These are phyloP conservation scores for Boletus subcaerulescens DNA, from an alignment of 768 basidiomycete species.

Conservation along the genomic window DNA sequence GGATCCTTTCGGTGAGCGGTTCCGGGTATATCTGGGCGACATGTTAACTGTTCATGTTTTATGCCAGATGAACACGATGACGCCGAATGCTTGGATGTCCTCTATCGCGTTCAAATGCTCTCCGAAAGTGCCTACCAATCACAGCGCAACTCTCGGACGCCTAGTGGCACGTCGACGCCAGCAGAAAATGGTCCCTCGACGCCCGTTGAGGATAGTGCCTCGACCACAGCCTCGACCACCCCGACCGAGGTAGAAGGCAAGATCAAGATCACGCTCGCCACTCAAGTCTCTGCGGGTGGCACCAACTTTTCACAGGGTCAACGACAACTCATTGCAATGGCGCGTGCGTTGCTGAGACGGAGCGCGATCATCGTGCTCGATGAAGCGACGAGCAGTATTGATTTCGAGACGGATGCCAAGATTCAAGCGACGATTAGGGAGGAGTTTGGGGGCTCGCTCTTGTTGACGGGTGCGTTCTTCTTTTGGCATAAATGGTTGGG, in stretches of 20 bases:
- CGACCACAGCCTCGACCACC: conserved; percentile 39
- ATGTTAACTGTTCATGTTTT: not conserved
- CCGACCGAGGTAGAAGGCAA: conserved; percentile 57
- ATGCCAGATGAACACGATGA: conserved; percentile 69
- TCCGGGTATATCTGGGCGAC: not conserved
- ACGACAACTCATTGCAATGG: conserved; percentile 84
- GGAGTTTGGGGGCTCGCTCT: conserved; percentile 72
- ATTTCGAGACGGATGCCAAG: conserved; percentile 85
- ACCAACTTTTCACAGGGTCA: conserved; percentile 93
- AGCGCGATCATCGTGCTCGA: conserved; percentile 77
- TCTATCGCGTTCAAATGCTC: conserved; percentile 79
- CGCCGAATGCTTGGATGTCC: conserved; percentile 73
- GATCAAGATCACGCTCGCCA: conserved; percentile 62
- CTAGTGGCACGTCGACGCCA: conserved; percentile 46
- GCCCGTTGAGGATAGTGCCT: conserved; percentile 38
- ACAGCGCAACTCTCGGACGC: conserved; percentile 47
- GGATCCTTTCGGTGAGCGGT: conserved; percentile 59
- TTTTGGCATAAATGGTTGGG: no score
- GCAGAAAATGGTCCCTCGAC: conserved; percentile 41
- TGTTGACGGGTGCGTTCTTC: conserved; percentile 61
- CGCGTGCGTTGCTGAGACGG: conserved; percentile 68
- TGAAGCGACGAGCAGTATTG: conserved; percentile 84
- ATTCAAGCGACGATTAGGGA: conserved; percentile 86
- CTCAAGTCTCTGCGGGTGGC: conserved; percentile 81
- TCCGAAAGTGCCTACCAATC: conserved; percentile 47